Evolutionary conservation across 352 stramenopile genomes (phyloP).

Genomic region (Phytopythium montanum): DNA sequence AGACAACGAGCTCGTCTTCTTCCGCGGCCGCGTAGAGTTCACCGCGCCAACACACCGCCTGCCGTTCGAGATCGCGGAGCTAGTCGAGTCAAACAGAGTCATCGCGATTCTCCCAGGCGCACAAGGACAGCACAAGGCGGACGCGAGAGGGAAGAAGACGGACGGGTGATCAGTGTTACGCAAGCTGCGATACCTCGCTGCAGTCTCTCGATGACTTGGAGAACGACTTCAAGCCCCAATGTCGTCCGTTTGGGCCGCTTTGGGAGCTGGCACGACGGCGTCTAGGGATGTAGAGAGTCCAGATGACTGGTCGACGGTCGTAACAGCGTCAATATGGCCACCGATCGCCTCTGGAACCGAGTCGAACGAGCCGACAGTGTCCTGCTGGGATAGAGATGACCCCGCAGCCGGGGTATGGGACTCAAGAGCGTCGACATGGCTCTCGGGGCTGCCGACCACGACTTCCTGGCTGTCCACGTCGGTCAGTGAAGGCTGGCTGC

Average conservation of each 20-base stretch:
- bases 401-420: neutral
- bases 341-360: neutral
- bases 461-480: neutral
- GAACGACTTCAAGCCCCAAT: neutral
- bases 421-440: neutral
- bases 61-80: constrained; percentile 1
- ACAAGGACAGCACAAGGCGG: neutral
- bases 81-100: neutral
- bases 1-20: constrained; percentile 1
- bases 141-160: neutral
- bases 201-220: neutral
- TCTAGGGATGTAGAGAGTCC: neutral
- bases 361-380: neutral
- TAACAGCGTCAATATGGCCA: neutral
- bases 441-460: neutral
- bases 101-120: neutral
- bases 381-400: neutral
- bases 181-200: neutral
- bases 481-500: neutral
- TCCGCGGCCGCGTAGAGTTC: constrained; percentile 7
- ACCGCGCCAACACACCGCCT: neutral
- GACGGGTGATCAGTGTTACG: neutral
- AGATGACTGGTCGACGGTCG: neutral
- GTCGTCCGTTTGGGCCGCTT: neutral
- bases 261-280: no score